Base-by-base conservation (phyloP, 116 monocot genomes). In the Iris pallida region DNA sequence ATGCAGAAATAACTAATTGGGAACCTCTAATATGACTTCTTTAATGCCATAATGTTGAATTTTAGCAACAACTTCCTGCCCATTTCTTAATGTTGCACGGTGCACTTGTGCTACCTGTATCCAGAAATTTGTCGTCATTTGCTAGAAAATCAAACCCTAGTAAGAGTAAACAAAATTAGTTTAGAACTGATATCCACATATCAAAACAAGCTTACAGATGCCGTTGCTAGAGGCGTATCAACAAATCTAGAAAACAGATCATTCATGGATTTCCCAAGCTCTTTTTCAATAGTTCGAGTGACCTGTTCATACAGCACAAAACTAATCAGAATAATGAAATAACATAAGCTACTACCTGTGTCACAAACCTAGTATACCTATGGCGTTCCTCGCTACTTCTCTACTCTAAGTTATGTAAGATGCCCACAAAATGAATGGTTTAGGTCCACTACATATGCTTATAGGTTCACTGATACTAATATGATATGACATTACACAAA, bases 31-130 rank as follows among this genome's bases (percentile, higher is more conserved):
- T 57, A 97, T 97, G 64, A 97, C 69, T 65, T 92, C 83, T 65
- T 97, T 97, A 76, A 97, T 87, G 66, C 81, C 92, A 12, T 87
- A 64, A 53, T 97, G 97, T 73, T 97, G 97, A 69, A 97, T 81
- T 90, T 97, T 97, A 44, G 85, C 92, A 51, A 92, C 97, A 52
- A 97, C 90, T 61, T 92, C 90, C 42, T 73, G 20, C 42, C 97
- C 90, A 76, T 83, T 81, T 73, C 67, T 77, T 51, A 87, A 20
- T 20, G 87, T 97, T 68, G 97, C 97, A 68, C 89, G 90, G 20
- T 97, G 97, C 49, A 97, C 97, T 81, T 97, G 97, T 62, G 92
- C 92, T 75, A 97, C 87, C 97, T 97, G 71, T 56, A 79, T 41
- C 30, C 0, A 30, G 30, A 30, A 30, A 30, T 30, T 30, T 30